phyloP scores from a whole-genome alignment of 2,329 filamentous ascomycete species.

The Geosmithia morbida region DNA sequence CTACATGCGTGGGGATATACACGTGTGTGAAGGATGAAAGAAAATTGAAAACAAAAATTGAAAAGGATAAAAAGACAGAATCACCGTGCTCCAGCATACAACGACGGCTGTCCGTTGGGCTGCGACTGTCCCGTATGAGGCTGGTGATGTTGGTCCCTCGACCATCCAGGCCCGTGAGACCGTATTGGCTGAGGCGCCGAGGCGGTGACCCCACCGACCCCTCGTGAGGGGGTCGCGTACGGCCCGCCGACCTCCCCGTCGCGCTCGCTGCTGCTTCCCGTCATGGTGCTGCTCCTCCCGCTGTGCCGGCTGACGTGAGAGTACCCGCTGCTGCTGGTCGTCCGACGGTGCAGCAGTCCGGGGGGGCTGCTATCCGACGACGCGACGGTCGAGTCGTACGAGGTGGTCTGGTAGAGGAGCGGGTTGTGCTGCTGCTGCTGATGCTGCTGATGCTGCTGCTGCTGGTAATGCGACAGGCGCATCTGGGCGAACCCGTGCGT shows the following conservation, averaged over 20 bases:
- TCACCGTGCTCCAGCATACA: conserved; percentile 1
- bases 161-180: not conserved
- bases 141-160: not conserved
- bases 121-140: conserved; percentile 1
- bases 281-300: conserved; percentile 2
- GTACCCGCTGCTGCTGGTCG: conserved; percentile 17
- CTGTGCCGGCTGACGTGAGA: conserved; percentile 19
- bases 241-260: not conserved
- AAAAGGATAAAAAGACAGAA: no score
- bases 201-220: not conserved
- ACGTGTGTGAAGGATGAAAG: not conserved
- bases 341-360: conserved; percentile 7
- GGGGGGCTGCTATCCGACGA: not conserved
- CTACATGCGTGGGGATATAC: not conserved
- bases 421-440: not conserved
- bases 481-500: not conserved
- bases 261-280: conserved; percentile 8
- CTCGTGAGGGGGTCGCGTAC: not conserved
- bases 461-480: conserved; percentile 5
- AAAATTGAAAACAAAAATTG: not conserved
- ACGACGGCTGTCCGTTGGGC: not conserved
- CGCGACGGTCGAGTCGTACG: not conserved
- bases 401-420: not conserved
- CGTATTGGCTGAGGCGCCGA: conserved; percentile 2
- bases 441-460: conserved; percentile 6